Conservation (phyloP, 23 red algal genomes). For the Gracilaria gracilis region DNA sequence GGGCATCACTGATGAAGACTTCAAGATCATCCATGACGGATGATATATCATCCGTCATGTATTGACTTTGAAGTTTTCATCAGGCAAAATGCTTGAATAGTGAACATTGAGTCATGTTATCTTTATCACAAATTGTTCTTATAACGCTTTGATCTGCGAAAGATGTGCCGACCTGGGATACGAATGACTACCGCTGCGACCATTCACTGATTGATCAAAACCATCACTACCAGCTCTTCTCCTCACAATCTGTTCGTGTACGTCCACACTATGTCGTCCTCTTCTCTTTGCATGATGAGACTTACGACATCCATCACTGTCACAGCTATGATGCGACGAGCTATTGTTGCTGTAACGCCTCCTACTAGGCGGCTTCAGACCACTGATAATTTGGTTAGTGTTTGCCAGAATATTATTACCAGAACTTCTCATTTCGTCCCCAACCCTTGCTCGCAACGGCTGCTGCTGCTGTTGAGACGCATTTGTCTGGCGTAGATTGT, state of each 20-base stretch:
- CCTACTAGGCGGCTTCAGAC: constrained; percentile 1
- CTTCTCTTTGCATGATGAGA: constrained; percentile 2
- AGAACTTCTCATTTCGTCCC: background rate
- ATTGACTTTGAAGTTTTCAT: too few species aligned
- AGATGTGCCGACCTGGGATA: constrained; percentile 10
- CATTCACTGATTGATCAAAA: background rate
- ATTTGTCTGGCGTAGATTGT: background rate
- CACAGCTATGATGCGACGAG: constrained; percentile 19
- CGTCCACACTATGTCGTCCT: background rate
- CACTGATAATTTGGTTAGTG: constrained; percentile 5
- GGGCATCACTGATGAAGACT: too few species aligned
- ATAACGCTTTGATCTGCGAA: constrained; percentile 1
- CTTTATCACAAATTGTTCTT: background rate
- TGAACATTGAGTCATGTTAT: background rate
- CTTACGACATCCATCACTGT: constrained; percentile 15
- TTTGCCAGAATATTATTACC: background rate
- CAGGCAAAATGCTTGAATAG: background rate
- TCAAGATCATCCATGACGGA: too few species aligned
- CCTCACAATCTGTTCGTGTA: constrained; percentile 14
- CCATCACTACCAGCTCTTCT: background rate
- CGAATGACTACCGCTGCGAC: constrained; percentile 2
- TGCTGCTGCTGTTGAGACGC: background rate
- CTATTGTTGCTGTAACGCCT: constrained; percentile 8
- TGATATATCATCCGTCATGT: too few species aligned
- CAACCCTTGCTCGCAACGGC: background rate